Base-by-base conservation (phyloP, 2,329 filamentous ascomycete genomes). In the Microdochium trichocladiopsis region DNA sequence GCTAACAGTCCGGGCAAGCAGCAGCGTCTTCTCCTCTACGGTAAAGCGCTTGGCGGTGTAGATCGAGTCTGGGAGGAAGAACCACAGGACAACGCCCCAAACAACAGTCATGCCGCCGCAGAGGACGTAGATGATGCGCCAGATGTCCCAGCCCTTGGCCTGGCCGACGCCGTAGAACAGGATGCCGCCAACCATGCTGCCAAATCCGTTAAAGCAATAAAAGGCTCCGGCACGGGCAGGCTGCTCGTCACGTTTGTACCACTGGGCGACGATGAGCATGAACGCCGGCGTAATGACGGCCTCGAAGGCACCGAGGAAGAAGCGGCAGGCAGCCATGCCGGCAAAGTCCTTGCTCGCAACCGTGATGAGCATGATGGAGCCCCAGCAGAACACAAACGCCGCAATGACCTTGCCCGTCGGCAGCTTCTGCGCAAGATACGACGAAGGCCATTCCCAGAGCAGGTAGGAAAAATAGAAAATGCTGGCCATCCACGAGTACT, bases 401-500 rank as follows among this genome's bases (percentile, higher is more conserved):
- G 24, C 45, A 31, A 53, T 33, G 16, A 51, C 25, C n/a, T 37
- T 47, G 2, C 51, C 45, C 1, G 47, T 49, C 11, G 49, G 50
- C 10, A 50, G 28, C 16, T 33, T 43, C 28, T 51, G 52, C 6
- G 41, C 25, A n/a, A 54, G 50, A 33, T 51, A 51, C 4, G 45
- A 45, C 2, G 48, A 5, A 8, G 51, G 51, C 31, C 33, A 16
- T 23, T 31, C 28, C 14, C 28, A 8, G 8, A 43, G 36, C 14
- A 52, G 48, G n/a, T 52, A 50, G 14, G 62, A 76, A 23, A 80
- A 69, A 55, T 79, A 81, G 58, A 80, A 81, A 6, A 80, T 74
- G 18, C 70, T 75, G 1, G 76, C 74, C n/a, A 79, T 68, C 76
- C 78, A 79, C 47, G 70, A 72, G 55, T 80, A 82, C 51, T 79